Evolutionary conservation across 2,329 filamentous ascomycete genomes (phyloP), one percentile per base, ranked within the genome.

Genomic region (Cercospora citrullina): DNA sequence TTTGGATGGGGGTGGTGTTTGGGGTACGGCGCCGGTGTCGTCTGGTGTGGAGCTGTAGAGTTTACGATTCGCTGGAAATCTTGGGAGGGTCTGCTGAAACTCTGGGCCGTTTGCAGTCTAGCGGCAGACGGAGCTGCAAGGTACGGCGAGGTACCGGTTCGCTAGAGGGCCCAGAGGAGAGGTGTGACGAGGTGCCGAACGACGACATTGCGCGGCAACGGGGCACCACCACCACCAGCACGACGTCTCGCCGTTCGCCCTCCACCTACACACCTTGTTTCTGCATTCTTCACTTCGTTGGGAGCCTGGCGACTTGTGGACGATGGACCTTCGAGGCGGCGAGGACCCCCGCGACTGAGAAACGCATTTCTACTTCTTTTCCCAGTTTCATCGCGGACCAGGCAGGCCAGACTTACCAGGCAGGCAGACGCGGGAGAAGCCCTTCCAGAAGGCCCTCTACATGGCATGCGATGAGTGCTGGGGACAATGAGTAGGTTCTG

Each of bases 401-500:
- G 48, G 48, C 48, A 53, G 48, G 48, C 48, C 48, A 28, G 48
- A 28, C 48, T 53, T 53, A 28, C 48, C 18, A 59, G 48, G 48
- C 48, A 59, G 55, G 55, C 55, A 59, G 55, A 59, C 55, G 31
- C 55, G 28, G 28, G n/a, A 23, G 48, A 55, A 23, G 16, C 31
- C n/a, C 55, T 36, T 36, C 55, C 28, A 59, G 31, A 59, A 36
- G 55, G n/a, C 55, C 31, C 16, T 36, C 55, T 36, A 18, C 55
- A 64, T 48, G 51, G 62, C 51, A 59, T 64, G 60, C 62, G 53
- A 64, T 64, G 62, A 58, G 26, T 57, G n/a, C 31, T 58, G 53
- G 51, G 53, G 62, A 64, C 57, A 53, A 64, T 64, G 62, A 64
- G 62, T 64, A 59, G 62, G 62, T 64, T 64, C 62, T 26, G 21